Evolutionary conservation across 1,284 basidiomycete species (phyloP).

Genomic region (Microbotryum saponariae): DNA sequence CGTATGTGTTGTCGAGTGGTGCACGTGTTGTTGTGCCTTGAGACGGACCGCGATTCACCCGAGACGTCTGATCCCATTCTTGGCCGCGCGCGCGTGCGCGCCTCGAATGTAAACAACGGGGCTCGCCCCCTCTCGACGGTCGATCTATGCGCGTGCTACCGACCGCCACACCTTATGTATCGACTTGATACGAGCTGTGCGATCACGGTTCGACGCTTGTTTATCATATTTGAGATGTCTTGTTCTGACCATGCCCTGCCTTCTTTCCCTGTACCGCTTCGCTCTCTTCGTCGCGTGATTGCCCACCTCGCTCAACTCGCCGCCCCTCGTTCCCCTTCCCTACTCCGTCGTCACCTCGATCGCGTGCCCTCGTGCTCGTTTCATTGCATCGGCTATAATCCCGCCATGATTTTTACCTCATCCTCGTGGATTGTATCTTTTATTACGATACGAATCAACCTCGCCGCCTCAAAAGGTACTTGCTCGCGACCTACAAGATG

Average conservation of each 20-base stretch:
- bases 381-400: not conserved
- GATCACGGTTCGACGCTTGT: not conserved
- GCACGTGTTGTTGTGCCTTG: not conserved
- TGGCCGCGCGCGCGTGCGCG: not conserved
- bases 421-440: not conserved
- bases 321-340: not conserved
- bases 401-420: not conserved
- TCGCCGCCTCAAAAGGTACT: slow-evolving; percentile 8
- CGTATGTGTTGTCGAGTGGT: not conserved
- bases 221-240: not conserved
- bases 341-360: not conserved
- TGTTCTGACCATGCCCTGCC: not conserved
- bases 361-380: not conserved
- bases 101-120: not conserved
- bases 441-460: not conserved
- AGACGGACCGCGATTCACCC: too few species aligned
- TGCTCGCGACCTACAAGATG: slow-evolving; percentile 15
- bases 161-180: not conserved
- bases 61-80: not conserved
- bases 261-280: not conserved
- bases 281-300: not conserved
- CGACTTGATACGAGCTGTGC: not conserved
- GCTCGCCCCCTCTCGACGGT: not conserved
- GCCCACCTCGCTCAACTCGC: not conserved
- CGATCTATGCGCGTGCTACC: not conserved